phyloP scores from a whole-genome alignment of 148 eudicot genomes.

The Camellia sinensis region DNA sequence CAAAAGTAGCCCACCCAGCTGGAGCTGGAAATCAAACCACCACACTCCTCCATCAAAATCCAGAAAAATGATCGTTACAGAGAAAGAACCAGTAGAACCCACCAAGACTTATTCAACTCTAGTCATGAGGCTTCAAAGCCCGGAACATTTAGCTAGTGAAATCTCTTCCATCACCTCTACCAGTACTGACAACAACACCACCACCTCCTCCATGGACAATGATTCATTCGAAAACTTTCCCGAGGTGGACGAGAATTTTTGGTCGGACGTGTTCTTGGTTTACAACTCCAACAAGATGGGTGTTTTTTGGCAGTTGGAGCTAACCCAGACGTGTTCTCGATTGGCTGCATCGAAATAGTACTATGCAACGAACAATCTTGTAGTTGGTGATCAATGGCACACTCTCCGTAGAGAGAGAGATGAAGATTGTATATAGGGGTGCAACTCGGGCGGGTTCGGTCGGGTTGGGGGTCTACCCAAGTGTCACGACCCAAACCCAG shows the following conservation, averaged over 20 bases:
- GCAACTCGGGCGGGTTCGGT: too few species aligned
- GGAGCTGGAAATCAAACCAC: not conserved
- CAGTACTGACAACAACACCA: not conserved
- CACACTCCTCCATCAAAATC: not conserved
- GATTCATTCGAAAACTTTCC: slow-evolving; percentile 20
- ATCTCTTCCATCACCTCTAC: slow-evolving; percentile 33
- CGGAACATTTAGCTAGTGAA: slow-evolving; percentile 35
- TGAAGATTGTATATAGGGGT: too few species aligned
- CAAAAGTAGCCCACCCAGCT: not conserved
- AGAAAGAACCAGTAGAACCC: slow-evolving; percentile 13
- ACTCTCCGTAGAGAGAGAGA: too few species aligned
- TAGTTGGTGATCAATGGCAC: too few species aligned
- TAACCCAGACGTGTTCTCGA: not conserved
- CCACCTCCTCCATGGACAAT: not conserved
- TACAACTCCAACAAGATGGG: slow-evolving; percentile 6
- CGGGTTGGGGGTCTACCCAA: too few species aligned
- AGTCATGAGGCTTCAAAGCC: slow-evolving; percentile 7
- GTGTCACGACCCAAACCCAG: too few species aligned
- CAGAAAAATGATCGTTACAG: not conserved
- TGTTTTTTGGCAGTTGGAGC: slow-evolving; percentile 4
- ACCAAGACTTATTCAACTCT: not conserved
- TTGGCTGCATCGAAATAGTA: too few species aligned
- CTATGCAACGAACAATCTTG: too few species aligned
- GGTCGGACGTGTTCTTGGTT: slow-evolving; percentile 44
- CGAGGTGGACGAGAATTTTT: slow-evolving; percentile 44